Evolutionary conservation across 2,329 filamentous ascomycete genomes (phyloP), one percentile per base, ranked within the genome.

Genomic region (Trichothecium roseum): DNA sequence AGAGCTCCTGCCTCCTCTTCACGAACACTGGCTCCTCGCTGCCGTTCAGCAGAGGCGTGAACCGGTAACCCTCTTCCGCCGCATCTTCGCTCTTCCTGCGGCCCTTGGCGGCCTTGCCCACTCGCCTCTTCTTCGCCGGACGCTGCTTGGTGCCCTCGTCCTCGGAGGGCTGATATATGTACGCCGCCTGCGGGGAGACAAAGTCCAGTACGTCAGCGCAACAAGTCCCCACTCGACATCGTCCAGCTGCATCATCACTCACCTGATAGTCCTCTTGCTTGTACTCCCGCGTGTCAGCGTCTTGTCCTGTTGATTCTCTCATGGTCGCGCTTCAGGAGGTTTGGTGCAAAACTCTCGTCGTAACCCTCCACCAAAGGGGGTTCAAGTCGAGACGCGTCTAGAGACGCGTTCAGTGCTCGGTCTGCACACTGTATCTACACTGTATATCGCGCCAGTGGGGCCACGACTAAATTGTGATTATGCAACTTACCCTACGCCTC

Each of bases 81-180:
- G 45, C 30, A 10, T 35, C 35, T 28, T 40, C 28, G 28, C 34
- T n/a, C 20, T 40, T 34, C 40, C 31, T 6, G 36, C 36, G 14
- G 24, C 32, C n/a, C 46, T 45, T 17, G 50, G 41, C 35, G 60
- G 60, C 36, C 62, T 66, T 1, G 63, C 63, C 7, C 20, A 74
- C 59, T 49, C 69, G 76, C 37, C 75, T 66, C 38, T 69, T 64
- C 52, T 83, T 82, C 26, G 66, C 50, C 18, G 74, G 69, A 28
- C 70, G 50, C 30, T 55, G 51, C 26, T 50, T 39, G 44, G 33
- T 45, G 46, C 30, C 51, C 43, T 51, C 57, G 20, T 58, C 53
- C 38, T 62, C 57, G 30, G 65, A 55, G 39, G 75, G 69, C 40
- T 69, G 64, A 53, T 79, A 81, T 43, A 81, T 58, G 52, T 77